phyloP scores from a whole-genome alignment of 192 early-diverging fungal species.

The Rhizoclosmatium globosum region DNA sequence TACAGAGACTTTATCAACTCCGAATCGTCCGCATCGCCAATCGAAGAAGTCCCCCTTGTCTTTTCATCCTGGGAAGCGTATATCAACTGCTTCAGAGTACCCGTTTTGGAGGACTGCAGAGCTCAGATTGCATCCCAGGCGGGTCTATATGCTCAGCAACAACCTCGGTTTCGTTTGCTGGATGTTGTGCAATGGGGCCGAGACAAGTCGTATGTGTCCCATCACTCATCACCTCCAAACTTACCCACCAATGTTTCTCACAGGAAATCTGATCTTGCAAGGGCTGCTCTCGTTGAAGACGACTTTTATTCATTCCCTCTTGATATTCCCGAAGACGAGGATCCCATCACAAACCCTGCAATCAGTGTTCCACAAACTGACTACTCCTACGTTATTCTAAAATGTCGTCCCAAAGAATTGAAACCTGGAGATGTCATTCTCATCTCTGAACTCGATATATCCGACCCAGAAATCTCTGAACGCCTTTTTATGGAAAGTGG shows the following conservation, averaged over 20 bases:
- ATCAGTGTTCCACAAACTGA: neutral
- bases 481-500: neutral
- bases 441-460: slow-evolving; percentile 13
- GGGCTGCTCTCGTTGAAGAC: neutral
- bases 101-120: slow-evolving; percentile 9
- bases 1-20: slow-evolving; percentile 21
- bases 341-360: neutral
- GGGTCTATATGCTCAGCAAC: neutral
- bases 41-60: neutral
- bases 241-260: neutral
- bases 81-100: neutral
- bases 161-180: neutral
- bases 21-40: neutral
- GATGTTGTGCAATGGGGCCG: slow-evolving; percentile 25
- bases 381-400: neutral
- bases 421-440: slow-evolving; percentile 17
- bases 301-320: neutral
- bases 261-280: neutral
- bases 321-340: neutral
- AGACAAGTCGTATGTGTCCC: neutral
- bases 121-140: slow-evolving; percentile 23
- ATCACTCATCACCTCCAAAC: neutral
- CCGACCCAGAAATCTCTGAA: neutral
- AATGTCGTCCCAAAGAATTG: neutral
- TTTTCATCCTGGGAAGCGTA: neutral